Percentiles rank a stretch among this genome's conserved stretches.
phyloP scores from a whole-genome alignment of 257 asterid species.

The Osmanthus fragrans region DNA sequence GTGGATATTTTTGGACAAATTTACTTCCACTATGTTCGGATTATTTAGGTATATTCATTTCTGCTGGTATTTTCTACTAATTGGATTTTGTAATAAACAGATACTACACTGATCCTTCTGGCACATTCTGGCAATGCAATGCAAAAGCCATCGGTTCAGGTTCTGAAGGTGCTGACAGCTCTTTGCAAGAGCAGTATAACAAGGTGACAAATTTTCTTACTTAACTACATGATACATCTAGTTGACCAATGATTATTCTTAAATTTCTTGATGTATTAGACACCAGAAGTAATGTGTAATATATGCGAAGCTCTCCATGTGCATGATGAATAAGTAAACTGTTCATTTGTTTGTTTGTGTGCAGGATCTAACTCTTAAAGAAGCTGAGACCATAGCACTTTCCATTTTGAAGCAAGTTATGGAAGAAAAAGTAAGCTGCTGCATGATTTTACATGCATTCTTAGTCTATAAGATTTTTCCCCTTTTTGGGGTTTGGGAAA shows the following conservation, averaged over 20 bases:
- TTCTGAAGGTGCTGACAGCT: constrained; percentile 98
- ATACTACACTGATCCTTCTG: constrained; percentile 93
- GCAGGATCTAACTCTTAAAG: constrained; percentile 73
- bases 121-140: constrained; percentile 97
- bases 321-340: not conserved
- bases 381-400: constrained; percentile 84
- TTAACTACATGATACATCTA: not conserved
- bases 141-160: constrained; percentile 97
- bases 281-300: not conserved
- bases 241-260: not conserved
- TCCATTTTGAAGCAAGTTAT: constrained; percentile 88
- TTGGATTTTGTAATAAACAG: constrained; percentile 38
- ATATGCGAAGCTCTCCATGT: not conserved
- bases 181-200: constrained; percentile 92
- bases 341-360: constrained; percentile 11
- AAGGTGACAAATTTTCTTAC: constrained; percentile 40
- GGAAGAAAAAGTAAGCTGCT: constrained; percentile 78
- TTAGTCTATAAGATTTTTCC: not conserved
- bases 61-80: not conserved
- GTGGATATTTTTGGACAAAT: too few species aligned
- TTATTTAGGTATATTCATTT: not conserved
- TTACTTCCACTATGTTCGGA: not conserved
- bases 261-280: not conserved
- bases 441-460: not conserved
- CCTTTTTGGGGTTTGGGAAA: not conserved